Percentiles rank a stretch among this genome's conserved stretches.
Evolutionary conservation across 2,329 filamentous ascomycete species (phyloP).

Genomic region (Clarireedia paspali): DNA sequence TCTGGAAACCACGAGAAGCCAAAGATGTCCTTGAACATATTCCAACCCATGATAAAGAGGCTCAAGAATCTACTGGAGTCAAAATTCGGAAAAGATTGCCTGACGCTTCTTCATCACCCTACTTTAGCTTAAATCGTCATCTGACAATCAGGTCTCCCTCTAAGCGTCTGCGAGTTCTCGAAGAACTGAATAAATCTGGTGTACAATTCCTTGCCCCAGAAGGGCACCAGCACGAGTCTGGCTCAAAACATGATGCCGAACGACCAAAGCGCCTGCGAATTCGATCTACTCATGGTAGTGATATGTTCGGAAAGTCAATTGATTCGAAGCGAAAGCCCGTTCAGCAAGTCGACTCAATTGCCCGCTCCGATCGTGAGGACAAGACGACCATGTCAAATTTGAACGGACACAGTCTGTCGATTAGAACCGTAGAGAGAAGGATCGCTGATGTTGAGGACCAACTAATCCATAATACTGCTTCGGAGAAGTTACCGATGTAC

Average conservation of each 20-base stretch:
- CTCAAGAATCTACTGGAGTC: not conserved
- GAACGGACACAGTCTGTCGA: not conserved
- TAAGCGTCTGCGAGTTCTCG: slow-evolving; percentile 17
- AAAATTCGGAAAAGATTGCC: slow-evolving; percentile 17
- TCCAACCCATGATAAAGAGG: slow-evolving; percentile 2
- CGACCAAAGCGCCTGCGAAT: not conserved
- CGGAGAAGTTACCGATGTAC: slow-evolving; percentile 3
- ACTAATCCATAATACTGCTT: slow-evolving; percentile 1
- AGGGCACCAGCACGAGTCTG: not conserved
- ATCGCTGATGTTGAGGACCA: not conserved
- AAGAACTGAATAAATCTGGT: slow-evolving; percentile 17
- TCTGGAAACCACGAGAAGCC: slow-evolving; percentile 22
- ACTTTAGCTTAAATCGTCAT: slow-evolving; percentile 25
- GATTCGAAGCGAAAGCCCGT: not conserved
- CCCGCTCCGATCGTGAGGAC: not conserved
- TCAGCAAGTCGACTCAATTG: not conserved
- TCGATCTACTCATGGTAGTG: slow-evolving; percentile 10
- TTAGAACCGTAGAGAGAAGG: not conserved
- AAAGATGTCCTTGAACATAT: slow-evolving; percentile 21
- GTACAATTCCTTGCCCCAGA: not conserved
- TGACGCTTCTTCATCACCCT: slow-evolving; percentile 22
- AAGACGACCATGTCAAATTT: not conserved
- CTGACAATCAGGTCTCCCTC: slow-evolving; percentile 13
- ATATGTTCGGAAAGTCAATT: slow-evolving; percentile 15
- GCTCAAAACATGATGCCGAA: not conserved